phyloP scores from a whole-genome alignment of 805 yeast species.

The Candida sanyiensis region DNA sequence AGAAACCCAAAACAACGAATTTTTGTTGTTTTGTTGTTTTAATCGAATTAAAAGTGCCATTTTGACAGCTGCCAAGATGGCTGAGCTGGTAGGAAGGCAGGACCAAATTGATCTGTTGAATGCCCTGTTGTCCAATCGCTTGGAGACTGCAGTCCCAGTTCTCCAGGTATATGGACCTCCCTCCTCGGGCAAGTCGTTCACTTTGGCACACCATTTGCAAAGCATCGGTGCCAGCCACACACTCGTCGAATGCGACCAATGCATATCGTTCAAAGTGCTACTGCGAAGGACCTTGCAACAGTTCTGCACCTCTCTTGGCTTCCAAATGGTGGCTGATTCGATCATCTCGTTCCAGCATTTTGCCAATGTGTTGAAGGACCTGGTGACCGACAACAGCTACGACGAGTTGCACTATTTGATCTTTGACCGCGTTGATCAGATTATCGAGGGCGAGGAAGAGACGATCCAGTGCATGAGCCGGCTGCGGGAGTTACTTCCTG shows the following conservation, averaged over 20 bases:
- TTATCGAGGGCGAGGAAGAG: constrained; percentile 20
- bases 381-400: constrained; percentile 10
- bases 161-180: constrained; percentile 18
- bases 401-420: constrained; percentile 20
- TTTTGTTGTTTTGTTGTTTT: too few relatives aligned
- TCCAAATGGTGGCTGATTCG: constrained; percentile 10
- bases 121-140: constrained; percentile 13
- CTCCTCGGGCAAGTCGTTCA: constrained; percentile 22
- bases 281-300: constrained; percentile 8
- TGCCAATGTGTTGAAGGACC: constrained; percentile 13
- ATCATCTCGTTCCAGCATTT: constrained; percentile 21
- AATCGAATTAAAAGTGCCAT: too few relatives aligned
- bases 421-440: constrained; percentile 22
- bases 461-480: constrained; percentile 16
- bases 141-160: constrained; percentile 7
- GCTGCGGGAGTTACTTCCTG: constrained; percentile 17
- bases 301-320: constrained; percentile 4
- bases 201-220: constrained; percentile 11
- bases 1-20: too few relatives aligned
- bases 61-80: too few relatives aligned
- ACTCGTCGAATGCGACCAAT: constrained; percentile 24
- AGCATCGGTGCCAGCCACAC: constrained; percentile 11
- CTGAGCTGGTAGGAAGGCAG: constrained; percentile 17
- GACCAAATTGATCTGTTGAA: constrained; percentile 16
- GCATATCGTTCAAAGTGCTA: constrained; percentile 21